A percentile compares a stretch with the other conserved stretches of the same genome.
Evolutionary conservation across 2,329 filamentous ascomycete genomes (phyloP).

Genomic region (Neurospora crassa): DNA sequence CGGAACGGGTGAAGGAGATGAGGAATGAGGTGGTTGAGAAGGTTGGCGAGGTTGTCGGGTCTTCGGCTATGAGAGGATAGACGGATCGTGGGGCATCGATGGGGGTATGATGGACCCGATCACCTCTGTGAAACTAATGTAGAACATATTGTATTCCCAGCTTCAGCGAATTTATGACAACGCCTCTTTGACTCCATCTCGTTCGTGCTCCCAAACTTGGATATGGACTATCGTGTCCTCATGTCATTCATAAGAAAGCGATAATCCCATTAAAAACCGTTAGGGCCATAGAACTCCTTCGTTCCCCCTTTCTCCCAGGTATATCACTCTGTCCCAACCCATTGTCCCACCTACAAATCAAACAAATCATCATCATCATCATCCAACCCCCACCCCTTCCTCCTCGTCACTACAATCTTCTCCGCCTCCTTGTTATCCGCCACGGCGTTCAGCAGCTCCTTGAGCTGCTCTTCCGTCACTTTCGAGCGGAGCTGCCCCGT

Average conservation of each 20-base stretch:
- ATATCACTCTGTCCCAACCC: not conserved
- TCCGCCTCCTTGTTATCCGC: slow-evolving; percentile 70
- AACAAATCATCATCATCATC: slow-evolving; percentile 73
- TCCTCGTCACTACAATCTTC: slow-evolving; percentile 77
- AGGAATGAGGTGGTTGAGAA: not conserved
- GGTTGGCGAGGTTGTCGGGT: not conserved
- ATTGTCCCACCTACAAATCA: slow-evolving; percentile 36
- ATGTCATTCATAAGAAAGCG: not conserved
- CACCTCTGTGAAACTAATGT: not conserved
- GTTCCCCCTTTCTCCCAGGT: too few relatives aligned
- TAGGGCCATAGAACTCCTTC: not conserved
- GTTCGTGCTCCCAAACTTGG: not conserved
- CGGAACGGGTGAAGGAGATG: not conserved
- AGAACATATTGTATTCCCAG: not conserved
- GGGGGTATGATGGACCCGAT: not conserved
- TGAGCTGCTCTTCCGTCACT: slow-evolving; percentile 87
- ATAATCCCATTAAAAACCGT: not conserved
- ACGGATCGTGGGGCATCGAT: not conserved
- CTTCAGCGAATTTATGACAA: not conserved
- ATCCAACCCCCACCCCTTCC: slow-evolving; percentile 79
- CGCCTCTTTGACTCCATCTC: not conserved
- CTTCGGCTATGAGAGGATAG: not conserved
- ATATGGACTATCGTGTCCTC: not conserved
- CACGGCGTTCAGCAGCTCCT: slow-evolving; percentile 78
- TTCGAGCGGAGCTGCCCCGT: slow-evolving; percentile 78